A percentile compares a stretch with the other conserved stretches of the same genome.
Conservation (phyloP, 108 stramenopile genomes). For the Phaeodactylum tricornutum region DNA sequence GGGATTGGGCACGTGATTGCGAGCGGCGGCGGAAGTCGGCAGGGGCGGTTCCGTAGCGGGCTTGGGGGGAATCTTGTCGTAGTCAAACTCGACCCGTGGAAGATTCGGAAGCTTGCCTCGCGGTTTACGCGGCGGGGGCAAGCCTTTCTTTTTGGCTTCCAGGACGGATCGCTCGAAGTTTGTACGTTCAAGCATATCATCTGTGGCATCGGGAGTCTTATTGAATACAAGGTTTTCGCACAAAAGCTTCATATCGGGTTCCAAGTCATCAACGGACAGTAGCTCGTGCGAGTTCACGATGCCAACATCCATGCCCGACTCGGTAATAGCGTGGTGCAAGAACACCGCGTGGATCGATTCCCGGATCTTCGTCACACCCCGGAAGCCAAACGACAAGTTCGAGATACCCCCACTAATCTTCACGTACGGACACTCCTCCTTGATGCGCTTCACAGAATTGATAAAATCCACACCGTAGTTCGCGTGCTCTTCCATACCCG, state of each 20-base stretch:
- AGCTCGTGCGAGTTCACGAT: constrained; percentile 95
- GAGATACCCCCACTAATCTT: constrained; percentile 95
- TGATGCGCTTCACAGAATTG: constrained; percentile 83
- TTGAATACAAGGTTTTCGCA: constrained; percentile 85
- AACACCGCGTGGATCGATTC: constrained; percentile 96
- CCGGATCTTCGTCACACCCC: constrained; percentile 85
- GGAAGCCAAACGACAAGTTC: constrained; percentile 94
- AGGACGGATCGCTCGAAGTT: constrained; percentile 61
- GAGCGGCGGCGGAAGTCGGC: constrained; percentile 77
- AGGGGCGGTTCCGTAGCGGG: constrained; percentile 28
- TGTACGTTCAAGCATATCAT: constrained; percentile 80
- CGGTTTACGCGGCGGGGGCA: constrained; percentile 55
- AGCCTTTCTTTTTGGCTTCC: constrained; percentile 74
- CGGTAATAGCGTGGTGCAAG: constrained; percentile 77
- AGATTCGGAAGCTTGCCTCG: constrained; percentile 36
- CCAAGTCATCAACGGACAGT: constrained; percentile 68
- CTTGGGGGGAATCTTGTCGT: constrained; percentile 21
- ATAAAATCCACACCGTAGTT: constrained; percentile 96
- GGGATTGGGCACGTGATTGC: constrained; percentile 65
- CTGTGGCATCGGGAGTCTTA: constrained; percentile 77
- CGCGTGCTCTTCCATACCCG: constrained; percentile 93
- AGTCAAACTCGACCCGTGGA: constrained; percentile 21
- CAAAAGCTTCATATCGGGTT: constrained; percentile 51
- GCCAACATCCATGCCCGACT: constrained; percentile 97
- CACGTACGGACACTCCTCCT: constrained; percentile 86